Percentiles rank a stretch among this genome's conserved stretches.
Conservation (phyloP, 2,329 filamentous ascomycete genomes). For the Scorias spongiosa region DNA sequence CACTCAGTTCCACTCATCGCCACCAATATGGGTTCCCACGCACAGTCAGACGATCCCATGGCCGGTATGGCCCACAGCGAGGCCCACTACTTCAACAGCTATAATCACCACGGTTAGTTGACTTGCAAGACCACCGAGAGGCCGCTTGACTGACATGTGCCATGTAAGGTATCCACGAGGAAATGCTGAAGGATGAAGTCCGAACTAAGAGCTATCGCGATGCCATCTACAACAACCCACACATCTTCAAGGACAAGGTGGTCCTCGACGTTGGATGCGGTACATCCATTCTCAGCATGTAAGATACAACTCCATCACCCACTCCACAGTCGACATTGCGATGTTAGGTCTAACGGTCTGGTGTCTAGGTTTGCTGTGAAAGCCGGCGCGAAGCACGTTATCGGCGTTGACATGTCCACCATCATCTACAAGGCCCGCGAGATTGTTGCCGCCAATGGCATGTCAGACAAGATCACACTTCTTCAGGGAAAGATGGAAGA, state of each 20-base stretch:
- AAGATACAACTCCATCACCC: constrained; percentile 24
- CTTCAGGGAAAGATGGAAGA: constrained; percentile 99
- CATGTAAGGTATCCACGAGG: constrained; percentile 73
- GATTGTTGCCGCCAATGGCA: constrained; percentile 83
- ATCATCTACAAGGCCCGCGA: constrained; percentile 97
- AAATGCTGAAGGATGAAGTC: constrained; percentile 99
- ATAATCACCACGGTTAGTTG: constrained; percentile 86
- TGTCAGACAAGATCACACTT: constrained; percentile 91
- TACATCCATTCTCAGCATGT: constrained; percentile 98
- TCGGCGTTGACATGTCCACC: constrained; percentile 98
- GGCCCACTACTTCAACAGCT: constrained; percentile 99
- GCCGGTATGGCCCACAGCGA: constrained; percentile 79
- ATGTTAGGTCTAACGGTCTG: no score
- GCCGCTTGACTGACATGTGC: constrained; percentile 22
- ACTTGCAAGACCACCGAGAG: constrained; percentile 3
- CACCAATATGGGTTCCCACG: neutral
- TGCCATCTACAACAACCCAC: constrained; percentile 91
- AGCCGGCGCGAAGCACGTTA: constrained; percentile 94
- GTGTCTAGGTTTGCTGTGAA: constrained; percentile 75
- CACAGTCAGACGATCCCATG: constrained; percentile 25
- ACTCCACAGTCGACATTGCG: neutral
- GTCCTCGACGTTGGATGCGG: constrained; percentile 96
- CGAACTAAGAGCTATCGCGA: constrained; percentile 95
- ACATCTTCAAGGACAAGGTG: constrained; percentile 81
- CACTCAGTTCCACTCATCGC: no score